phyloP scores from a whole-genome alignment of 2,329 filamentous ascomycete species.

The Aspergillus sojae region DNA sequence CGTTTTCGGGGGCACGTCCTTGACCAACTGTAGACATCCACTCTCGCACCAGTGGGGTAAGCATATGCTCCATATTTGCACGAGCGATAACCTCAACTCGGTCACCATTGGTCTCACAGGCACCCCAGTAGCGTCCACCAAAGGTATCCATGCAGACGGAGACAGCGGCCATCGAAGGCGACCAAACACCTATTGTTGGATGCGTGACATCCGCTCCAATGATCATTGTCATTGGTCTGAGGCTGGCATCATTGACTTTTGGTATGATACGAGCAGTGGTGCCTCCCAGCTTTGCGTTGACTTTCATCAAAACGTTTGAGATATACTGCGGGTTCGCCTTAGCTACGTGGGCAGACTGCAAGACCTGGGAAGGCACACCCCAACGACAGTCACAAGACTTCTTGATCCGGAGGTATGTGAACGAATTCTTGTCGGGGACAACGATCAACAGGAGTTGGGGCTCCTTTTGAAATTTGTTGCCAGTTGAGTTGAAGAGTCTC shows the following conservation, averaged over 20 bases:
- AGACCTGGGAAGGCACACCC: conserved; percentile 79
- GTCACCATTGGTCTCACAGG: conserved; percentile 79
- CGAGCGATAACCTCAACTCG: conserved; percentile 77
- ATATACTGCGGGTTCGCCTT: conserved; percentile 80
- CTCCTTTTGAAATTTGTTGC: conserved; percentile 55
- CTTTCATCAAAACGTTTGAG: conserved; percentile 94
- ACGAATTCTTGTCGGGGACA: conserved; percentile 69
- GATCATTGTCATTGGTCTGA: conserved; percentile 66
- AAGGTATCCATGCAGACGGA: conserved; percentile 76
- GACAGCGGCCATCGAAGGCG: conserved; percentile 82
- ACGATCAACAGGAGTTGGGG: conserved; percentile 83
- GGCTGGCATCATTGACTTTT: conserved; percentile 41
- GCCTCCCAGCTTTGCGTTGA: conserved; percentile 93
- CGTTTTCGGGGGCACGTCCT: conserved; percentile 65
- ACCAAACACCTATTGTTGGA: conserved; percentile 65
- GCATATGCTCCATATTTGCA: conserved; percentile 66
- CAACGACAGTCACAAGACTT: conserved; percentile 83
- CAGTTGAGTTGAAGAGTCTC: conserved; percentile 58
- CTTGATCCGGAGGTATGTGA: conserved; percentile 83
- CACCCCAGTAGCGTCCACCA: conserved; percentile 75
- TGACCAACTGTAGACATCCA: conserved; percentile 64
- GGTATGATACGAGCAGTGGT: conserved; percentile 63
- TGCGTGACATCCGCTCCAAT: conserved; percentile 94
- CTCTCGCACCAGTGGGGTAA: conserved; percentile 63
- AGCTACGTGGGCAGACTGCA: conserved; percentile 70